Conservation (phyloP, 2,329 filamentous ascomycete genomes). For the Venturia asperata region DNA sequence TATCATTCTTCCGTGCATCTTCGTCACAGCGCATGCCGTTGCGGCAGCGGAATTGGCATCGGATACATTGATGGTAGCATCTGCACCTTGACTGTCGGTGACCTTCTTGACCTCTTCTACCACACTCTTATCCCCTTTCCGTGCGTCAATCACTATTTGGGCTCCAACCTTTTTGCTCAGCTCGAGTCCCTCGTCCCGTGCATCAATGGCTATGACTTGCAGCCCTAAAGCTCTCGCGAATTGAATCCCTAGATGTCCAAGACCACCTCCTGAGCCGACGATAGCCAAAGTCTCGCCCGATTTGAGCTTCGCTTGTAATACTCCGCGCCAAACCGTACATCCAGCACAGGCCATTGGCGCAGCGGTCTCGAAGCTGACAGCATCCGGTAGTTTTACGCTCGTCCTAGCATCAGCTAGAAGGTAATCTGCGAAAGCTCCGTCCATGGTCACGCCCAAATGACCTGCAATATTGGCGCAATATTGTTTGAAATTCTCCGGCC, state of each 20-base stretch:
- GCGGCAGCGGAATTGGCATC: slow-evolving; percentile 47
- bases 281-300: slow-evolving; percentile 36
- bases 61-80: slow-evolving; percentile 48
- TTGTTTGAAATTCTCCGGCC: slow-evolving; percentile 44
- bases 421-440: slow-evolving; percentile 54
- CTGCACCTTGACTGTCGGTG: slow-evolving; percentile 45
- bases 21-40: slow-evolving; percentile 48
- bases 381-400: slow-evolving; percentile 42
- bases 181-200: slow-evolving; percentile 47
- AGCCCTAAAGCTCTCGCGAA: slow-evolving; percentile 47
- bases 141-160: slow-evolving; percentile 47
- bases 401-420: slow-evolving; percentile 44
- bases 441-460: slow-evolving; percentile 42
- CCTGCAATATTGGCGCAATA: slow-evolving; percentile 45
- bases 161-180: slow-evolving; percentile 44
- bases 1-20: slow-evolving; percentile 52
- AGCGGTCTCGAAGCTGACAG: slow-evolving; percentile 44
- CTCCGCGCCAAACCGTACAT: slow-evolving; percentile 44
- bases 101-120: slow-evolving; percentile 42
- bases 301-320: slow-evolving; percentile 37
- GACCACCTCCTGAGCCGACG: slow-evolving; percentile 28
- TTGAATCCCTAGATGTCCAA: slow-evolving; percentile 47
- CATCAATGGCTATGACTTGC: slow-evolving; percentile 48
- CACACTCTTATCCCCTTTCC: slow-evolving; percentile 39
- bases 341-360: slow-evolving; percentile 53